Conservation (phyloP, 805 yeast genomes). For the Pichia sporocuriosa region DNA sequence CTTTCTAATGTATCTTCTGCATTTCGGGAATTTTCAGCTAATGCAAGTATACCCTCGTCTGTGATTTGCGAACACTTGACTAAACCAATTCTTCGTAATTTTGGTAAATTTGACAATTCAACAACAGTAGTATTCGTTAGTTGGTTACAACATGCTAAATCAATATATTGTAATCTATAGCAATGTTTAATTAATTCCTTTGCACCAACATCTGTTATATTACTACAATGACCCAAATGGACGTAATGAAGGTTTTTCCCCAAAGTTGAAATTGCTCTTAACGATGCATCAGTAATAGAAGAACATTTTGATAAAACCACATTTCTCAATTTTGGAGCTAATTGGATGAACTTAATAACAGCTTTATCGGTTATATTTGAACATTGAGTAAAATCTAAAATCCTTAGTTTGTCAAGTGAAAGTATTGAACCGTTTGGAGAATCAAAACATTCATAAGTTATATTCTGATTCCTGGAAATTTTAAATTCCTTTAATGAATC, state of each 20-base stretch:
- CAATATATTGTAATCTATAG: constrained; percentile 83
- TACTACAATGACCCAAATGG: constrained; percentile 89
- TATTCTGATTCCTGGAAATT: constrained; percentile 61
- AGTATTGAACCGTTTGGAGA: constrained; percentile 24
- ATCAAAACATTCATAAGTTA: constrained; percentile 60
- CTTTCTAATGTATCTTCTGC: constrained; percentile 78
- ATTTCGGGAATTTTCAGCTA: constrained; percentile 49
- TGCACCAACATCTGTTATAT: constrained; percentile 87
- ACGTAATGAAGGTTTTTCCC: constrained; percentile 80
- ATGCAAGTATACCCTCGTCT: constrained; percentile 70
- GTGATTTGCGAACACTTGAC: constrained; percentile 87
- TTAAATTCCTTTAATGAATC: constrained; percentile 80
- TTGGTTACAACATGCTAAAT: constrained; percentile 89
- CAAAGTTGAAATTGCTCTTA: constrained; percentile 61
- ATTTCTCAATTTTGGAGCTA: constrained; percentile 83
- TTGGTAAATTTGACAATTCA: constrained; percentile 70
- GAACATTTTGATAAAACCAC: constrained; percentile 86
- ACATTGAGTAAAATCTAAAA: constrained; percentile 82
- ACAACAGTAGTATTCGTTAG: constrained; percentile 76
- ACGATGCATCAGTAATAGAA: constrained; percentile 74
- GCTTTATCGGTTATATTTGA: constrained; percentile 71
- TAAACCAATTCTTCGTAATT: constrained; percentile 82
- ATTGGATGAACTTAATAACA: constrained; percentile 59
- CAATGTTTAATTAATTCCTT: constrained; percentile 66
- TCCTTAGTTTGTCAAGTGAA: constrained; percentile 60